Base-by-base conservation (phyloP, 306 rosid genomes). In the Canavalia gladiata region DNA sequence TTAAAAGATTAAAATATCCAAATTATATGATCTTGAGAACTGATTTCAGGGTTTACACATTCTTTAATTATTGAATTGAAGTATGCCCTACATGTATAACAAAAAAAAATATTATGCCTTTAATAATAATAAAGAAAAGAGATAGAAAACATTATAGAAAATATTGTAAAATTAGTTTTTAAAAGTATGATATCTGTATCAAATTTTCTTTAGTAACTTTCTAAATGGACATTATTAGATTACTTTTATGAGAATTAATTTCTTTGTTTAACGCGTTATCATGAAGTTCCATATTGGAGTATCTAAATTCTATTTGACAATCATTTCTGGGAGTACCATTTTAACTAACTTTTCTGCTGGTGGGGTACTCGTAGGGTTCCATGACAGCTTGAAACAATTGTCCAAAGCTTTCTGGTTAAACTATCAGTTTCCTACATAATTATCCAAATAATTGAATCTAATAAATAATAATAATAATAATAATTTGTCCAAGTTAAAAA, bases 341-440 rank as follows among this genome's bases (percentile, higher is more conserved):
- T 59, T 34, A 43, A 11, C 47, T n/a, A 68, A 39, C 33, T 49
- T 76, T 54, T 77, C 2, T 62, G 2, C 1, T 70, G n/a, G 81
- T 79, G 77, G 84, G 84, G 68, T 30, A 41, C 45, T 74, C 33
- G 10, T 46, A 66, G 35, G 71, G 68, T 71, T 56, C 45, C 42
- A 50, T 50, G 47, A 67, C 72, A 78, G 2, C 35, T 7, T 55
- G 3, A 57, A 74, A 67, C 76, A 35, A n/a, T 18, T 65, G 59
- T 79, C 52, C 52, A 74, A 66, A 58, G 41, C 33, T 73, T 47
- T 81, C 75, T 74, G 68, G 87, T 76, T 84, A 79, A 83, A 80
- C 54, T 18, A 62, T 83, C 62, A 2, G 25, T 83, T 78, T 63
- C 58, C 28, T 47, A 8, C 12, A 49, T 68, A 75, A 80, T 59